phyloP scores from a whole-genome alignment of 306 rosid genomes.

The Cucurbita maxima region DNA sequence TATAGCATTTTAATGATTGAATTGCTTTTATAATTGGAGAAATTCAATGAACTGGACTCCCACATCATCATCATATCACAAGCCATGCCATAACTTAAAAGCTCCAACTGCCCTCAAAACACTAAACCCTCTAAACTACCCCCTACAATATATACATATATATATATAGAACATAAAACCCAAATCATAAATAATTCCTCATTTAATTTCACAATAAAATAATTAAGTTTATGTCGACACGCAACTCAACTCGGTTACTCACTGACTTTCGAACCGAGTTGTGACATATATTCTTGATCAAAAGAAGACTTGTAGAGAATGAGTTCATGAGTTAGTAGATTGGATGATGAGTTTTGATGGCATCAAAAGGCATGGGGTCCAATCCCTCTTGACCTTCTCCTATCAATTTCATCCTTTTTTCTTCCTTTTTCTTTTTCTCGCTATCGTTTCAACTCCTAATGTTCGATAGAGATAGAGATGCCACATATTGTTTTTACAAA shows the following conservation, averaged over 20 bases:
- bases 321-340: no score
- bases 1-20: constrained; percentile 1
- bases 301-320: no score
- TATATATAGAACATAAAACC: no score
- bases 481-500: background rate
- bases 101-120: background rate
- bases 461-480: background rate
- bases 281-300: no score
- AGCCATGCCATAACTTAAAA: background rate
- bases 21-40: constrained; percentile 4
- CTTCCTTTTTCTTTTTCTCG: background rate
- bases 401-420: background rate
- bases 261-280: no score
- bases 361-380: constrained; percentile 2
- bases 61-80: background rate
- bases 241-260: no score
- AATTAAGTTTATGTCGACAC: no score
- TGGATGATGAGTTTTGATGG: background rate
- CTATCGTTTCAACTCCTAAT: background rate
- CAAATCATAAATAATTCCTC: background rate
- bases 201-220: no score
- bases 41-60: constrained; percentile 1
- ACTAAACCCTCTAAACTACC: background rate
- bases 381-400: background rate
- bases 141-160: no score